These are phyloP conservation scores for Avena eriantha DNA, from an alignment of 176 grass and related monocot species.

Conservation along the genomic window DNA sequence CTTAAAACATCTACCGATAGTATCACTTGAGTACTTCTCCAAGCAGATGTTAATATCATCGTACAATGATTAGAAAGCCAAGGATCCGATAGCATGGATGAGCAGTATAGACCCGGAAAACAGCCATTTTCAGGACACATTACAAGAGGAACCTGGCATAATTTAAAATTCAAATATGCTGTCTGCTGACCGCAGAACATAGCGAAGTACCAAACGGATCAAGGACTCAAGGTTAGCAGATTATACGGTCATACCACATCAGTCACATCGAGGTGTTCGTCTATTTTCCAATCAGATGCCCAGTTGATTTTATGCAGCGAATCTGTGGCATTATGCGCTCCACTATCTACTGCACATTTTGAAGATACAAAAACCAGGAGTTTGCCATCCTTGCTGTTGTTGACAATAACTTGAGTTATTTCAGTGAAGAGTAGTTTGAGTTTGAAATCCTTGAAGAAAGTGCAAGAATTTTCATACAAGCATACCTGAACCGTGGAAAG, in stretches of 20 bases:
- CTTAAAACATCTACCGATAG: slow-evolving; percentile 74
- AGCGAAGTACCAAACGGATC: neutral
- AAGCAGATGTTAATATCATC: slow-evolving; percentile 72
- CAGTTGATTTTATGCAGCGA: slow-evolving; percentile 65
- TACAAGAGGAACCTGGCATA: slow-evolving; percentile 69
- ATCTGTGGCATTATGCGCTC: slow-evolving; percentile 66
- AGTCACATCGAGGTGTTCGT: slow-evolving; percentile 29
- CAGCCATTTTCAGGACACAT: slow-evolving; percentile 69
- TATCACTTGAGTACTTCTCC: slow-evolving; percentile 86
- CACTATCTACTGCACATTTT: slow-evolving; percentile 67
- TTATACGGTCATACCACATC: slow-evolving; percentile 58
- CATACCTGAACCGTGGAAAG: slow-evolving; percentile 76
- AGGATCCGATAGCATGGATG: slow-evolving; percentile 66
- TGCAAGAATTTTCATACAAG: neutral
- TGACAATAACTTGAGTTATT: neutral
- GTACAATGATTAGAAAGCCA: slow-evolving; percentile 86
- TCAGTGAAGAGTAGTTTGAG: slow-evolving; percentile 8
- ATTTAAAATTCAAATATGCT: slow-evolving; percentile 4
- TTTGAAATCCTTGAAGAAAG: neutral
- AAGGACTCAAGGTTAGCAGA: slow-evolving; percentile 4
- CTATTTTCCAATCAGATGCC: slow-evolving; percentile 54
- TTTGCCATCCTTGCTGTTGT: slow-evolving; percentile 62
- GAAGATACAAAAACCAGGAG: slow-evolving; percentile 71
- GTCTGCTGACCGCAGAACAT: neutral
- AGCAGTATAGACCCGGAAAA: slow-evolving; percentile 88